Evolutionary conservation across 768 basidiomycete genomes (phyloP), one percentile per base, ranked within the genome.

Genomic region (Xerocomus spinulosus): DNA sequence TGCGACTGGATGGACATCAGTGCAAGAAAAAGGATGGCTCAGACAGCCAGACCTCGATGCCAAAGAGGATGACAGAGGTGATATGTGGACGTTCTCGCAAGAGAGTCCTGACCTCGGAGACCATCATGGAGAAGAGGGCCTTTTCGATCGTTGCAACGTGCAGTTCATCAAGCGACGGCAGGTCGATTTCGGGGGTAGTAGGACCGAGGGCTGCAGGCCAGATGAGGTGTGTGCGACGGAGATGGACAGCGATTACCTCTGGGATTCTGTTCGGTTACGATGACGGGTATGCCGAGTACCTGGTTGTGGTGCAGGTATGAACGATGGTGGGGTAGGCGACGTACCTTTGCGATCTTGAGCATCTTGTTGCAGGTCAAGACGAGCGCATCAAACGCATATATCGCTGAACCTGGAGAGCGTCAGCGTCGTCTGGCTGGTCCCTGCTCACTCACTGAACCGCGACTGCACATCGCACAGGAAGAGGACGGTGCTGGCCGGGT

Each of bases 211-310:
- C 87, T 90, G 57, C 34, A 20, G 36, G 44, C 33, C 38, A 44
- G 38, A 33, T 60, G 44, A 55, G 46, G 32, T 12, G 21, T 23
- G 29, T 47, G 33, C 20, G 37, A 36, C 30, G 26, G 17, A 42
- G 24, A 32, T 20, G 37, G 30, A 15, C 36, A 10, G 34, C n/a
- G 8, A 42, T 38, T 46, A 86, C 89, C 87, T 77, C 71, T 81
- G 3, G 87, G 76, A 59, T 89, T 87, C 68, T 95, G 92, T 52
- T 91, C 92, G 0, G 92, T 93, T 20, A 74, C 79, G n/a, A 93
- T 62, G 9, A 94, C 82, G 35, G 82, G 82, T 38, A 87, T 77
- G 42, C 78, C 72, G 34, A 87, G 72, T 44, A 85, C 67, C 81
- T 85, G 48, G 7, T 5, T 24, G n/a, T 35, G 12, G 20, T n/a